Evolutionary conservation across 257 asterid genomes (phyloP).

Genomic region (Nicotiana knightiana): DNA sequence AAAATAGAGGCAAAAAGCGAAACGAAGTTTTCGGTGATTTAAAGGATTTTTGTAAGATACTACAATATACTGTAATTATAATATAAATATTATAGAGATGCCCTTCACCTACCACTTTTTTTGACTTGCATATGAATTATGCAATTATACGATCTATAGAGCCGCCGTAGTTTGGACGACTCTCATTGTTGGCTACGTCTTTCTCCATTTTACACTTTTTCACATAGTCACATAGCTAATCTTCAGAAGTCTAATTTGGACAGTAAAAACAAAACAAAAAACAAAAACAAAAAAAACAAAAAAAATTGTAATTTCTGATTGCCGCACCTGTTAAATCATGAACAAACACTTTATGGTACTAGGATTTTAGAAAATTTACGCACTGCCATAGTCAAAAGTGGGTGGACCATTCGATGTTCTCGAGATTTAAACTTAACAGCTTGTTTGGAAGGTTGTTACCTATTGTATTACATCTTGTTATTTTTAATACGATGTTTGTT

Average conservation of each 20-base stretch:
- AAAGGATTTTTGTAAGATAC: not conserved
- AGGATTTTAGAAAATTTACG: too few relatives aligned
- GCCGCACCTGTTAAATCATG: too few relatives aligned
- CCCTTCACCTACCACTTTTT: constrained; percentile 1
- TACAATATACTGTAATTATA: not conserved
- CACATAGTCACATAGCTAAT: not conserved
- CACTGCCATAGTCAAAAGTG: not conserved
- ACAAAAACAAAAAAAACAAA: not conserved
- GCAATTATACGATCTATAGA: not conserved
- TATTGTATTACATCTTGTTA: too few relatives aligned
- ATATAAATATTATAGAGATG: not conserved
- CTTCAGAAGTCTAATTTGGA: not conserved
- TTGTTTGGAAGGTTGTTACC: too few relatives aligned
- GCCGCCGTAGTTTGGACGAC: not conserved
- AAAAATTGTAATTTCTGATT: not conserved
- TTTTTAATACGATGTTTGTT: too few relatives aligned
- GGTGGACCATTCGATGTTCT: not conserved
- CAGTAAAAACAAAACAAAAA: not conserved
- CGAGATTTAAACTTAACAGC: not conserved
- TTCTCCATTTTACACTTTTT: not conserved
- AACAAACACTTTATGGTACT: not conserved
- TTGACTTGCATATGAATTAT: not conserved
- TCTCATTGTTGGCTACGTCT: not conserved
- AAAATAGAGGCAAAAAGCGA: not conserved
- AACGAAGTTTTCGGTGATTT: not conserved